Percentiles rank a stretch among this genome's conserved stretches.
phyloP scores from a whole-genome alignment of 179 eudicot genomes.

The Gypsophila paniculata region DNA sequence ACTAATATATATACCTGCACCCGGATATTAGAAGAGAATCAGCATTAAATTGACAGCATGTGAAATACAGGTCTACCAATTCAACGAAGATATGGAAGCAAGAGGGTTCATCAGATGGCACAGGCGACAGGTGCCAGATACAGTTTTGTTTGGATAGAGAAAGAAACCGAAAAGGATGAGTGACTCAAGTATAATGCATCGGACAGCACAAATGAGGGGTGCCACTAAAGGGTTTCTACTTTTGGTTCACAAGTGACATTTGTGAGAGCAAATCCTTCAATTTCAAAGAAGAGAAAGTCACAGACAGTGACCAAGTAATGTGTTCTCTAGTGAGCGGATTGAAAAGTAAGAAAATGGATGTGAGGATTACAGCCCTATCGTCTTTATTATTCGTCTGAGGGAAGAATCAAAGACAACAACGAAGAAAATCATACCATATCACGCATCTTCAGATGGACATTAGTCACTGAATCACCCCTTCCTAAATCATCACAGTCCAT shows the following conservation, averaged over 20 bases:
- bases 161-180: background rate
- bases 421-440: conserved; percentile 62
- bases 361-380: too few species aligned
- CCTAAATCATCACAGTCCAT: conserved; percentile 73
- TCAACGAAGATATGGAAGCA: background rate
- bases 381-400: too few species aligned
- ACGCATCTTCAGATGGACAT: conserved; percentile 80
- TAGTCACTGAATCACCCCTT: conserved; percentile 63
- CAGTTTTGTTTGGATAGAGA: background rate
- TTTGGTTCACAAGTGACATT: background rate
- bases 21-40: conserved; percentile 3
- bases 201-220: background rate
- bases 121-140: background rate
- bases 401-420: conserved; percentile 12
- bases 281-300: too few species aligned
- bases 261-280: background rate
- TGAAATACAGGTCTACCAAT: conserved; percentile 5
- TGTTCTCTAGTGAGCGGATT: too few species aligned
- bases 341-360: too few species aligned
- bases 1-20: conserved; percentile 81
- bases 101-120: too few species aligned
- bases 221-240: background rate
- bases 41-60: conserved; percentile 2
- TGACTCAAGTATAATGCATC: too few species aligned
- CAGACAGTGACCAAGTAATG: too few species aligned